Conservation (phyloP, 805 yeast genomes). For the Ogataea polymorpha region DNA sequence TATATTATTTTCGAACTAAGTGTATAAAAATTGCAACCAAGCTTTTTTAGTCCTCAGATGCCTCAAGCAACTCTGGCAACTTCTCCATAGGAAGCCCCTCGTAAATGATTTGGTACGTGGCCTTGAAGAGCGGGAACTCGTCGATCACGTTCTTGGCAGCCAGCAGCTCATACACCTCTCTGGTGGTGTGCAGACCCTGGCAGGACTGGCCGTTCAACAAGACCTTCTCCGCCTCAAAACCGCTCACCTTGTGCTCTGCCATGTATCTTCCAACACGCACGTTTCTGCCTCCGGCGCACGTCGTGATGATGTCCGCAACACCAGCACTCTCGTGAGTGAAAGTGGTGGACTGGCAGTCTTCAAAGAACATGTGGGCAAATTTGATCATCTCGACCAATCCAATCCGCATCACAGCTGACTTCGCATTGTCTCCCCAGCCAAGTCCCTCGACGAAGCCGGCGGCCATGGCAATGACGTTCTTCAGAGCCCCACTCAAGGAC, state of each 20-base stretch:
- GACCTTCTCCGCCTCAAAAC: constrained; percentile 79
- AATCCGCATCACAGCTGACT: constrained; percentile 95
- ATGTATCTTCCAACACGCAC: constrained; percentile 84
- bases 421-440: constrained; percentile 99
- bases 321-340: constrained; percentile 95
- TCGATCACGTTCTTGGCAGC: constrained; percentile 45
- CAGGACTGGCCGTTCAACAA: constrained; percentile 94
- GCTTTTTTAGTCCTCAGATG: constrained; percentile 28
- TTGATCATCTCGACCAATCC: constrained; percentile 88
- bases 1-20: background rate
- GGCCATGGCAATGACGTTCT: constrained; percentile 92
- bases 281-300: constrained; percentile 97
- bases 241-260: constrained; percentile 75
- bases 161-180: constrained; percentile 87
- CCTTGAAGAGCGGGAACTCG: constrained; percentile 80
- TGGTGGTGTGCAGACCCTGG: constrained; percentile 88
- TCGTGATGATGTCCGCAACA: constrained; percentile 96
- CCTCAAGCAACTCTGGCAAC: constrained; percentile 68
- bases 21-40: constrained; percentile 2
- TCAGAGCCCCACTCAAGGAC: constrained; percentile 94
- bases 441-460: constrained; percentile 97
- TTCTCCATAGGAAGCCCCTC: constrained; percentile 71
- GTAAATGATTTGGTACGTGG: constrained; percentile 80
- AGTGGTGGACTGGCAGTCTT: constrained; percentile 67
- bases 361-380: constrained; percentile 82